Percentiles rank a stretch among this genome's conserved stretches.
Evolutionary conservation across 495 filamentous ascomycete genomes (phyloP).

Genomic region (Neurospora sp.): DNA sequence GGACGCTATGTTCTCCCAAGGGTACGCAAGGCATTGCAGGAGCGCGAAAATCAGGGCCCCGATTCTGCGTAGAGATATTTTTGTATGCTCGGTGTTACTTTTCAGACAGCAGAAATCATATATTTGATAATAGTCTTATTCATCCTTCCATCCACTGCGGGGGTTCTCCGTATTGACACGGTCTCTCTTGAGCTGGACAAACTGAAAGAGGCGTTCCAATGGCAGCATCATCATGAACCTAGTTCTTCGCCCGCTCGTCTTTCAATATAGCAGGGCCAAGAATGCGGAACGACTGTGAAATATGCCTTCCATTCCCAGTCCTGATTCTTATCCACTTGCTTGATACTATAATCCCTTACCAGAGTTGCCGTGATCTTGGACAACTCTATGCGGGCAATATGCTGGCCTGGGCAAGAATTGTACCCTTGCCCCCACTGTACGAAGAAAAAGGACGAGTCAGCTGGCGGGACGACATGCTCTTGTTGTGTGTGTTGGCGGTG

Average conservation of each 20-base stretch:
- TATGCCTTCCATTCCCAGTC: constrained; percentile 30
- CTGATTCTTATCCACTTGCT: constrained; percentile 26
- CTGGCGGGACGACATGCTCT: background rate
- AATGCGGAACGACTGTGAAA: constrained; percentile 29
- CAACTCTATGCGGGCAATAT: background rate
- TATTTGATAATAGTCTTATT: background rate
- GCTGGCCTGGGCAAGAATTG: background rate
- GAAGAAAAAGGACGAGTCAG: background rate
- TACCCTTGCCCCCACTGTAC: background rate
- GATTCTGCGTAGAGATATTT: background rate
- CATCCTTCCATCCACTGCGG: background rate
- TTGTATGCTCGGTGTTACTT: background rate
- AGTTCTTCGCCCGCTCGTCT: background rate
- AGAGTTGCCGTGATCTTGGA: background rate
- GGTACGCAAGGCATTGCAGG: constrained; percentile 33
- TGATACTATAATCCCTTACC: constrained; percentile 30
- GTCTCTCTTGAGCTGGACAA: background rate
- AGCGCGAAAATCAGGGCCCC: constrained; percentile 10
- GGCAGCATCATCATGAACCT: background rate
- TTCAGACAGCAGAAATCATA: background rate
- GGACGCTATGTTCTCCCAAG: constrained; percentile 38
- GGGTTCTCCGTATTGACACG: background rate
- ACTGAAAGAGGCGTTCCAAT: background rate
- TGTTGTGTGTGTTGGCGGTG: background rate
- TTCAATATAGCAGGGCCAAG: constrained; percentile 27